phyloP scores from a whole-genome alignment of 768 basidiomycete species.

The Neoboletus magnificus region DNA sequence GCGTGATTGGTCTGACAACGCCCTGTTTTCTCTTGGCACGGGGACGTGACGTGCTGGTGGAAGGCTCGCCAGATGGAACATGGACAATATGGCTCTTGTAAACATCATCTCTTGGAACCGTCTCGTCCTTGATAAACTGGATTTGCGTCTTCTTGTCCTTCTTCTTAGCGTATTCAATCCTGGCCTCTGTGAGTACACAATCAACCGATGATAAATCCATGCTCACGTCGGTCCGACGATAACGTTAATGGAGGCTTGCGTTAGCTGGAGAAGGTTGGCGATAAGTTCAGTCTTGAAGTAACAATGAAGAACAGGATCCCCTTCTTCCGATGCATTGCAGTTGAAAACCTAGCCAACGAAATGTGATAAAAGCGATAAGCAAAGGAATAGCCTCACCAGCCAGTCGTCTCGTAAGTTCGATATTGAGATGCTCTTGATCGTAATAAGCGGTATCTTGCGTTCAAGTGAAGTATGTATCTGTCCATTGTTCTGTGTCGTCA shows the following conservation, averaged over 20 bases:
- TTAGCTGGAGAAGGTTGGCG: conserved; percentile 76
- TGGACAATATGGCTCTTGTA: conserved; percentile 95
- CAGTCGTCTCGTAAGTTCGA: conserved; percentile 93
- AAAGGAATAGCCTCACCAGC: conserved; percentile 55
- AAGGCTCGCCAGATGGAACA: conserved; percentile 84
- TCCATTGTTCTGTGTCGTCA: conserved; percentile 62
- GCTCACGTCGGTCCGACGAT: conserved; percentile 75
- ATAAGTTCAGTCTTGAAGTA: conserved; percentile 95
- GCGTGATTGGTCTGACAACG: conserved; percentile 78
- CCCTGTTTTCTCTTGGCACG: conserved; percentile 86
- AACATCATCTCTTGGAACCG: conserved; percentile 66
- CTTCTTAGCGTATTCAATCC: conserved; percentile 91
- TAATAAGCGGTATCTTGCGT: conserved; percentile 84
- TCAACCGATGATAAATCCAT: background rate
- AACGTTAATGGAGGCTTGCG: conserved; percentile 71
- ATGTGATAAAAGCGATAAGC: conserved; percentile 2
- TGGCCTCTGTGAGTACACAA: conserved; percentile 33
- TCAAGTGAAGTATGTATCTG: conserved; percentile 58
- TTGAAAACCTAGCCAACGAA: conserved; percentile 65
- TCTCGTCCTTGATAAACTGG: conserved; percentile 87
- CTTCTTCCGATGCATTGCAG: conserved; percentile 78
- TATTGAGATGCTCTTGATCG: conserved; percentile 82
- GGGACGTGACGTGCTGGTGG: conserved; percentile 77
- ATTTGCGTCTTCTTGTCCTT: conserved; percentile 91
- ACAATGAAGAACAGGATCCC: conserved; percentile 88